These are phyloP conservation scores for Epichloe glyceriae DNA, from an alignment of 2,329 filamentous ascomycete species.

Conservation along the genomic window DNA sequence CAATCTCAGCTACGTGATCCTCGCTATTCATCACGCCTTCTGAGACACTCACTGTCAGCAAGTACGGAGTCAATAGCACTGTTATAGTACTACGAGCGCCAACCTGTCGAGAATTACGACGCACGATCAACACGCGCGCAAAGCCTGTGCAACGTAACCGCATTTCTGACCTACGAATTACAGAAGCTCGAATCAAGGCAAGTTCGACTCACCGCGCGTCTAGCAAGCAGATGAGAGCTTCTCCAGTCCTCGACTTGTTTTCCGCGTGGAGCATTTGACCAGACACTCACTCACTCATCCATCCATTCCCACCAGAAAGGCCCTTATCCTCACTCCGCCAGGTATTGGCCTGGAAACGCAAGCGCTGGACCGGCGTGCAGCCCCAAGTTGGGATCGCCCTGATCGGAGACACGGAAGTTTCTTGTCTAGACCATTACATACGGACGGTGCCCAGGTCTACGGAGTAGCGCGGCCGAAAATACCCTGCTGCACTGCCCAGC, in stretches of 20 bases:
- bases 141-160: background rate
- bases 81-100: too few relatives aligned
- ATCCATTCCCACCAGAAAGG: background rate
- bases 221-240: too few relatives aligned
- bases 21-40: background rate
- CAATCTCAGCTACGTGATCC: background rate
- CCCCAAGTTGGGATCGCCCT: background rate
- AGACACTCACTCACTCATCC: background rate
- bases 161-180: background rate
- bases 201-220: background rate
- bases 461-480: conserved; percentile 1
- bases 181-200: background rate
- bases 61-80: background rate
- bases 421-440: too few relatives aligned
- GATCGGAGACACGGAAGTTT: background rate
- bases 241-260: background rate
- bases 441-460: background rate
- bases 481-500: conserved; percentile 4
- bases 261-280: background rate
- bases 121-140: background rate
- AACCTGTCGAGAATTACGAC: background rate
- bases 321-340: background rate
- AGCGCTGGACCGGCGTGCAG: background rate
- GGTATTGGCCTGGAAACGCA: conserved; percentile 1
- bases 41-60: background rate